phyloP scores from a whole-genome alignment of 768 basidiomycete genomes.

The Sporobolomyces phaffii region DNA sequence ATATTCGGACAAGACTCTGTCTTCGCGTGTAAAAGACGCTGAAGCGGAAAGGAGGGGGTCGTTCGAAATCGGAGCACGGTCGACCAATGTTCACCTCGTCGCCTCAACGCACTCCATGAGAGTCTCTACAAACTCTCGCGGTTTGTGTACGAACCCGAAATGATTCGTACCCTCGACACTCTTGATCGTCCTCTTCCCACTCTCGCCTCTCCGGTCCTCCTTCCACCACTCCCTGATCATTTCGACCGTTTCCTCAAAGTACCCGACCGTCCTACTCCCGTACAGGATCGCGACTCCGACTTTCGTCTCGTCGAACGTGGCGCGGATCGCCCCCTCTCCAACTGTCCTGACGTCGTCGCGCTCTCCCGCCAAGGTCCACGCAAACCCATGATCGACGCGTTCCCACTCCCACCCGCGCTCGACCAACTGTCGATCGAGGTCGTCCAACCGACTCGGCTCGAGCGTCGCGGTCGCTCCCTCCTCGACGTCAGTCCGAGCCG shows the following conservation, averaged over 20 bases:
- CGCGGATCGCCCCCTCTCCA: background rate
- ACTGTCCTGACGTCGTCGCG: background rate
- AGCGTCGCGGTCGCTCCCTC: background rate
- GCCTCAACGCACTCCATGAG: slow-evolving; percentile 5
- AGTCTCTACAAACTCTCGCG: slow-evolving; percentile 3
- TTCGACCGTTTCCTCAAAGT: slow-evolving; percentile 26
- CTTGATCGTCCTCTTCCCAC: background rate
- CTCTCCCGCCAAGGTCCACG: slow-evolving; percentile 17
- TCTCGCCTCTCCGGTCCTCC: background rate
- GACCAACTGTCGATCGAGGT: slow-evolving; percentile 1
- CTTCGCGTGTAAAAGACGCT: background rate
- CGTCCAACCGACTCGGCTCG: background rate
- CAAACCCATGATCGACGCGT: slow-evolving; percentile 23
- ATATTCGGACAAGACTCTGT: slow-evolving; percentile 23
- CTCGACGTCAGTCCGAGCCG: no score
- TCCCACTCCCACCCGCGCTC: slow-evolving; percentile 19
- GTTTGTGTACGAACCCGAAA: slow-evolving; percentile 31
- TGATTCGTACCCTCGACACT: slow-evolving; percentile 25
- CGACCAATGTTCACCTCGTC: background rate
- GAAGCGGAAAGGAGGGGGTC: background rate
- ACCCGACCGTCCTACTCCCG: slow-evolving; percentile 25
- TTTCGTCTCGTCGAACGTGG: background rate
- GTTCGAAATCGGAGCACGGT: background rate
- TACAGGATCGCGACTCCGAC: slow-evolving; percentile 14
- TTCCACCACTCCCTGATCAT: slow-evolving; percentile 12